These are phyloP conservation scores for Verticillium albo-atrum DNA, from an alignment of 2,329 filamentous ascomycete species.

Conservation along the genomic window DNA sequence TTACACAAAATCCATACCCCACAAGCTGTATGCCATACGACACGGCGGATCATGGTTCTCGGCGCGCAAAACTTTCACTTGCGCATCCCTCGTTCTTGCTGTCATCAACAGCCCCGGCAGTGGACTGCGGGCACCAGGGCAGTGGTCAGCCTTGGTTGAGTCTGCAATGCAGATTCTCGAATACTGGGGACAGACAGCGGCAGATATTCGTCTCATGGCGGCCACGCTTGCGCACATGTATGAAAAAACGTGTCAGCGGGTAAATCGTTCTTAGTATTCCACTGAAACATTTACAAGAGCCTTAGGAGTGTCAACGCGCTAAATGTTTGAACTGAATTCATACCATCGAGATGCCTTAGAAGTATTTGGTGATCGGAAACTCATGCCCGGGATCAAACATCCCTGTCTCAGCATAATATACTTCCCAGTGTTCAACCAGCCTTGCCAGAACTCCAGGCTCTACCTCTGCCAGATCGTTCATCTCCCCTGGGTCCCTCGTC, in stretches of 20 bases:
- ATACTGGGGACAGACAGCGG: background rate
- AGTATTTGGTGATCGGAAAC: background rate
- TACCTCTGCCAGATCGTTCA: slow-evolving; percentile 34
- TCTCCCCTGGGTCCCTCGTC: slow-evolving; percentile 44
- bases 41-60: slow-evolving; percentile 12
- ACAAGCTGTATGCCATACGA: background rate
- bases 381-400: background rate
- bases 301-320: no score
- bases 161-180: background rate
- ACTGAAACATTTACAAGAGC: background rate
- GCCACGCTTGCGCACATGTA: background rate
- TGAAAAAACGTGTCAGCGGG: background rate
- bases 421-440: slow-evolving; percentile 50
- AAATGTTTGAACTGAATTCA: no score
- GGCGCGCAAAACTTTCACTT: slow-evolving; percentile 5
- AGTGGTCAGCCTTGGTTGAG: background rate
- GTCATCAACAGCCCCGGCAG: slow-evolving; percentile 1
- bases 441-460: slow-evolving; percentile 38
- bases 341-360: no score
- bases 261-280: background rate
- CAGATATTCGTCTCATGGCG: background rate
- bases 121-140: background rate
- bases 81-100: slow-evolving; percentile 5
- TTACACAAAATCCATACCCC: slow-evolving; percentile 7
- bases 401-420: slow-evolving; percentile 31